These are phyloP conservation scores for Helminthosporium solani DNA, from an alignment of 2,329 filamentous ascomycete species.

Conservation along the genomic window DNA sequence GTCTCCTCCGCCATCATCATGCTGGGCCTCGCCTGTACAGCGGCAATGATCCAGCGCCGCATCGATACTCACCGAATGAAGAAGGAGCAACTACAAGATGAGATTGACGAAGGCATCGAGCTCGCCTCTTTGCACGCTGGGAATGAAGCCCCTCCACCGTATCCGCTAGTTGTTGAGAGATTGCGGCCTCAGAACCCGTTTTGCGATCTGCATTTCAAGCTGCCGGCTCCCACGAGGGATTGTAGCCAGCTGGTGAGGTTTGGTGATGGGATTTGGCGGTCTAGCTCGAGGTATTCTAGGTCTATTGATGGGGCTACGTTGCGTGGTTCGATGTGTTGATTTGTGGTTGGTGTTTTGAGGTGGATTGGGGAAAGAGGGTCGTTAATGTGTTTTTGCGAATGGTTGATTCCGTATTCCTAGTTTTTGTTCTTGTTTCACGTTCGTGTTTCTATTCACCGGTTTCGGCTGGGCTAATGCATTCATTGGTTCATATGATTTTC, in stretches of 20 bases:
- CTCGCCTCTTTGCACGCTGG: not conserved
- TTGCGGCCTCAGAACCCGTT: not conserved
- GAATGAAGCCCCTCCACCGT: not conserved
- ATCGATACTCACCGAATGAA: not conserved
- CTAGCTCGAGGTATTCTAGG: slow-evolving; percentile 4
- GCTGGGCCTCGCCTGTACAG: not conserved
- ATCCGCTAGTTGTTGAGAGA: not conserved
- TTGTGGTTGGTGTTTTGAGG: not conserved
- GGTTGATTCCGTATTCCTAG: too few species aligned
- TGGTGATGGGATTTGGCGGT: not conserved
- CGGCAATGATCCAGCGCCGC: not conserved
- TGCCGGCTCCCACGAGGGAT: not conserved
- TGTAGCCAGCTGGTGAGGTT: not conserved
- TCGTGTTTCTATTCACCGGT: too few species aligned
- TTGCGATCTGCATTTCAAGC: not conserved
- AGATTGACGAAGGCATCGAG: not conserved
- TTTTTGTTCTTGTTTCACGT: too few species aligned
- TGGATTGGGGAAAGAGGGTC: too few species aligned
- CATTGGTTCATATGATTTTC: too few species aligned
- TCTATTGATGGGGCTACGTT: slow-evolving; percentile 6
- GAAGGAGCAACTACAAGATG: too few species aligned
- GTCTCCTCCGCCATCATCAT: slow-evolving; percentile 1
- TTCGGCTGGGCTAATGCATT: too few species aligned
- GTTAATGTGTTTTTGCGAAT: too few species aligned
- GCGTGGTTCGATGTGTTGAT: not conserved